Conservation (phyloP, 2,329 filamentous ascomycete genomes). For the Colletotrichum brevisporum region DNA sequence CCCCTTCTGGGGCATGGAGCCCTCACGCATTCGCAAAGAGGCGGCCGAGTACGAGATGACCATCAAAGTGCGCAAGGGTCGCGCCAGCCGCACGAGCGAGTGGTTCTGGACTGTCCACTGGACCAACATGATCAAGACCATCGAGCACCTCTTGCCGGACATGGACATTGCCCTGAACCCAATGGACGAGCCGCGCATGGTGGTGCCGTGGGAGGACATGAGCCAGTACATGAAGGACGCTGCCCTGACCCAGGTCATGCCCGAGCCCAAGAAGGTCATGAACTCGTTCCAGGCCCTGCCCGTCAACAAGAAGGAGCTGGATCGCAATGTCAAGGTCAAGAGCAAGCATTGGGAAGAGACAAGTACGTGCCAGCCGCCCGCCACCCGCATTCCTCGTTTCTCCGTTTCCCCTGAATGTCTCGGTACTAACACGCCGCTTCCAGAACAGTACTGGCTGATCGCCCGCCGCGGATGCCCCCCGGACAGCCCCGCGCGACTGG, state of each 20-base stretch:
- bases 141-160: constrained; percentile 72
- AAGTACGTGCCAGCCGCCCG: constrained; percentile 53
- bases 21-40: constrained; percentile 64
- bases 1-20: constrained; percentile 69
- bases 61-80: constrained; percentile 69
- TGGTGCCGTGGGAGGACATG: constrained; percentile 75
- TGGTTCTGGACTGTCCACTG: constrained; percentile 73
- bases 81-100: constrained; percentile 64
- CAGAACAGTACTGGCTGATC: constrained; percentile 70
- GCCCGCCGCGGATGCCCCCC: constrained; percentile 73
- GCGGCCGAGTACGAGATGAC: constrained; percentile 71
- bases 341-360: constrained; percentile 65
- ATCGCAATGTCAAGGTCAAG: constrained; percentile 51
- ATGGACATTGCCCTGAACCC: constrained; percentile 78
- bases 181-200: constrained; percentile 76
- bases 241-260: constrained; percentile 60
- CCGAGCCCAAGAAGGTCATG: constrained; percentile 59
- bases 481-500: constrained; percentile 70
- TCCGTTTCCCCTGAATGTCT: not conserved
- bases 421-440: not conserved
- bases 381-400: not conserved
- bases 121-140: constrained; percentile 65
- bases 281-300: constrained; percentile 60
- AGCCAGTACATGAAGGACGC: constrained; percentile 67
- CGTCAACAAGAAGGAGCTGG: constrained; percentile 51